phyloP scores from a whole-genome alignment of 2,329 filamentous ascomycete genomes.

The Remersonia thermophila region DNA sequence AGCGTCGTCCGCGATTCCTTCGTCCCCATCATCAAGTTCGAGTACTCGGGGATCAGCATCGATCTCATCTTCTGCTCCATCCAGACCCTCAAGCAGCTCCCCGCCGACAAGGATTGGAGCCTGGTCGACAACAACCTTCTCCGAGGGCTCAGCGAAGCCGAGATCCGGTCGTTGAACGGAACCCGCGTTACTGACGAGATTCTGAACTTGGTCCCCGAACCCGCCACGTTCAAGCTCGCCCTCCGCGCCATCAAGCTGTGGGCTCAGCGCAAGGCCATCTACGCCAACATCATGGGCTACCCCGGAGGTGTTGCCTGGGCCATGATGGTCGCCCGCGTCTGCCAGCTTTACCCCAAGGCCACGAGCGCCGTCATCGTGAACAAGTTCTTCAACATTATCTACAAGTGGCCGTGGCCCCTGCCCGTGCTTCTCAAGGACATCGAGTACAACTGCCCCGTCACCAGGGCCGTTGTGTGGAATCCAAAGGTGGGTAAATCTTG shows the following conservation, averaged over 20 bases:
- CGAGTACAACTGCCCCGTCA: slow-evolving; percentile 58
- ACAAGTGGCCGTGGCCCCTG: slow-evolving; percentile 84
- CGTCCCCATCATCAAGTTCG: slow-evolving; percentile 95
- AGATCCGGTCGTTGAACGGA: slow-evolving; percentile 83
- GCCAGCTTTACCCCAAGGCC: slow-evolving; percentile 89
- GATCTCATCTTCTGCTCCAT: slow-evolving; percentile 84
- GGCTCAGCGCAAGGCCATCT: slow-evolving; percentile 85
- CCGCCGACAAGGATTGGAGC: slow-evolving; percentile 53
- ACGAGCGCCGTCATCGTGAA: slow-evolving; percentile 77
- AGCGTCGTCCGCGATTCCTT: slow-evolving; percentile 80
- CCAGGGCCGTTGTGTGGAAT: slow-evolving; percentile 81
- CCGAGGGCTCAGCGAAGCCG: slow-evolving; percentile 73
- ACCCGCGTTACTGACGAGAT: slow-evolving; percentile 93
- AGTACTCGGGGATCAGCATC: slow-evolving; percentile 82
- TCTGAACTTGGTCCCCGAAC: slow-evolving; percentile 73
- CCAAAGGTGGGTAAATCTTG: slow-evolving; percentile 51
- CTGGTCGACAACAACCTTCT: slow-evolving; percentile 76
- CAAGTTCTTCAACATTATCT: slow-evolving; percentile 91
- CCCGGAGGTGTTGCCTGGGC: slow-evolving; percentile 96
- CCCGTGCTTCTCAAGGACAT: slow-evolving; percentile 86
- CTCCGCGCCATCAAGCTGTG: slow-evolving; percentile 90
- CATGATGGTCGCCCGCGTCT: slow-evolving; percentile 91
- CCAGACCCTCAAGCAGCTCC: slow-evolving; percentile 55
- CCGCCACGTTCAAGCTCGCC: slow-evolving; percentile 79
- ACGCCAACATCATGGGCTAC: slow-evolving; percentile 92